A percentile compares a stretch with the other conserved stretches of the same genome.
Conservation (phyloP, 345 rosid species). For the Punica granatum region DNA sequence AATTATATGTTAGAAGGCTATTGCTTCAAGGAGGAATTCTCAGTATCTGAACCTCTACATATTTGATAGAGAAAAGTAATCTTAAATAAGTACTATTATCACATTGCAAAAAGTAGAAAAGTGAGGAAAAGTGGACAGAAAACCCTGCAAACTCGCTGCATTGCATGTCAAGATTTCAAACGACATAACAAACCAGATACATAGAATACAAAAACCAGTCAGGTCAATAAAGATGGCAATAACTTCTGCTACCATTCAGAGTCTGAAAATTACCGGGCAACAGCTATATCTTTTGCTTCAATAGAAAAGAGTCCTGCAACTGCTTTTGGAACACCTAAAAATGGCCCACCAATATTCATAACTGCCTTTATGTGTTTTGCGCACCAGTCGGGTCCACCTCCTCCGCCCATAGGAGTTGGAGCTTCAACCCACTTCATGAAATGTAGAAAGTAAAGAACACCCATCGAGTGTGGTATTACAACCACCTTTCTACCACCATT, state of each 20-base stretch:
- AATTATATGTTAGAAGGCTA: not conserved
- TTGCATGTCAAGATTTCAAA: not conserved
- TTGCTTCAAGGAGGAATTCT: not conserved
- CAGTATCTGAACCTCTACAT: not conserved
- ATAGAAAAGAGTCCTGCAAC: constrained; percentile 47
- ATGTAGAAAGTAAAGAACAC: constrained; percentile 62
- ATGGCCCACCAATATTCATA: constrained; percentile 67
- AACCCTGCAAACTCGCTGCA: not conserved
- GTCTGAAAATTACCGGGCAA: constrained; percentile 39
- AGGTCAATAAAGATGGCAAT: not conserved
- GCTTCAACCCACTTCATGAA: constrained; percentile 81
- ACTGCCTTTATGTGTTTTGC: constrained; percentile 57
- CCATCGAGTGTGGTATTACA: constrained; percentile 71
- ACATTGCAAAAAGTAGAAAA: not conserved
- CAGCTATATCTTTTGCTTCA: constrained; percentile 59
- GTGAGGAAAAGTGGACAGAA: not conserved
- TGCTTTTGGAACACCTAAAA: constrained; percentile 63
- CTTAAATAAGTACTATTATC: not conserved
- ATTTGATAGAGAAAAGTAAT: not conserved
- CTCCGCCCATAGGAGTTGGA: constrained; percentile 68
- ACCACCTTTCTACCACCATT: constrained; percentile 55
- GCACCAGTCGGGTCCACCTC: constrained; percentile 70
- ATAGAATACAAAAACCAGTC: not conserved
- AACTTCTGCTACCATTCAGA: not conserved
- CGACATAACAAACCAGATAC: not conserved